Evolutionary conservation across 805 yeast species (phyloP).

Genomic region (Blastobotrys muscicola): DNA sequence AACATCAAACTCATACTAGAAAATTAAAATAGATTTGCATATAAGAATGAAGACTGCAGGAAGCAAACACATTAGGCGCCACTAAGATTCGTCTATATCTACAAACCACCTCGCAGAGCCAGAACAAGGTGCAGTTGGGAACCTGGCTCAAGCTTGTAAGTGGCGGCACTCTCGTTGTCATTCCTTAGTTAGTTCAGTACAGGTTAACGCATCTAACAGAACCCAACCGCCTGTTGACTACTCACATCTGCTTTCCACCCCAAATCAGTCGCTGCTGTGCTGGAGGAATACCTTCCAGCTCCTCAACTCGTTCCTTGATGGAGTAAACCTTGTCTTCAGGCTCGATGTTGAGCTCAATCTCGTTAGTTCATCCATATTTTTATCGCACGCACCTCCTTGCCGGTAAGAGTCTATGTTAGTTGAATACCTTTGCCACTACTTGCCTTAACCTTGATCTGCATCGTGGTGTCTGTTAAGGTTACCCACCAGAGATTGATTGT

Average conservation of each 20-base stretch:
- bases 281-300: constrained; percentile 95
- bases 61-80: too few relatives aligned
- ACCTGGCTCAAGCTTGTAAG: constrained; percentile 74
- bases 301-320: constrained; percentile 87
- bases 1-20: too few relatives aligned
- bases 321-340: constrained; percentile 52
- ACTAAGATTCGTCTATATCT: background rate
- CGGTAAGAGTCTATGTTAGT: constrained; percentile 51
- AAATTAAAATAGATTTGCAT: too few relatives aligned
- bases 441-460: constrained; percentile 62
- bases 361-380: background rate
- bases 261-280: constrained; percentile 86
- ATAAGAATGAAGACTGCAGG: too few relatives aligned
- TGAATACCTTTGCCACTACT: constrained; percentile 12
- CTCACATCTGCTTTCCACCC: constrained; percentile 83
- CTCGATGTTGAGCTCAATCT: constrained; percentile 67
- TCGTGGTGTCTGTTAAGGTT: constrained; percentile 14
- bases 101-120: constrained; percentile 79
- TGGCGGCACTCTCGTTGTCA: constrained; percentile 65
- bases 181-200: constrained; percentile 32
- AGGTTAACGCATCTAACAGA: background rate
- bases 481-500: too few relatives aligned
- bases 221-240: constrained; percentile 17
- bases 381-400: constrained; percentile 50
- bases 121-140: constrained; percentile 82